phyloP scores from a whole-genome alignment of 2,329 filamentous ascomycete genomes.

The Onygena corvina region DNA sequence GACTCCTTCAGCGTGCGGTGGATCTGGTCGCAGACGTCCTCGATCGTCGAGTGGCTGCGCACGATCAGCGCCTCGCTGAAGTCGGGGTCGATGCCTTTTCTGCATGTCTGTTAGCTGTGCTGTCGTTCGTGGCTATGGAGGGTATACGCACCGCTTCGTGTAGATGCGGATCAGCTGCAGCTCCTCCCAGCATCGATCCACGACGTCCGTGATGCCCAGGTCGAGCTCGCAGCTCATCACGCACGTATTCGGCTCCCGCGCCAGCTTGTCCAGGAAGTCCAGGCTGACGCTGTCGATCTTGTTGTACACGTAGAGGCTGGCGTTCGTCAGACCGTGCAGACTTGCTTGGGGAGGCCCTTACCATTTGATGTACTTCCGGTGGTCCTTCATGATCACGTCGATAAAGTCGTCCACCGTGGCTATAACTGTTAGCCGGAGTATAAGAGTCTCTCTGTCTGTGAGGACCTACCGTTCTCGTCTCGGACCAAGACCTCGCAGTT shows the following conservation, averaged over 20 bases:
- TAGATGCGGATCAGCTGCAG: slow-evolving; percentile 82
- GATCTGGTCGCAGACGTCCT: slow-evolving; percentile 93
- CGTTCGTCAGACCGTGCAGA: background rate
- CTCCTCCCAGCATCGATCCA: slow-evolving; percentile 92
- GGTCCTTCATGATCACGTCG: slow-evolving; percentile 98
- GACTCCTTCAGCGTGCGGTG: slow-evolving; percentile 93
- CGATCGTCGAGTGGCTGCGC: slow-evolving; percentile 71
- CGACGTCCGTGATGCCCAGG: slow-evolving; percentile 81
- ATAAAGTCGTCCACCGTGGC: slow-evolving; percentile 97
- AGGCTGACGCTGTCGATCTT: slow-evolving; percentile 94
- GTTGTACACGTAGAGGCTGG: slow-evolving; percentile 92
- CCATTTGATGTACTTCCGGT: slow-evolving; percentile 89
- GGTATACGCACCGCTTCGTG: slow-evolving; percentile 55
- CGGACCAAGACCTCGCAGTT: slow-evolving; percentile 94
- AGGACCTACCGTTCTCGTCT: slow-evolving; percentile 60
- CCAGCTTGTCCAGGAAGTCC: slow-evolving; percentile 83
- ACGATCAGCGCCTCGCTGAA: slow-evolving; percentile 91
- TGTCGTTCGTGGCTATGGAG: background rate
- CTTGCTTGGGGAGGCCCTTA: slow-evolving; percentile 18
- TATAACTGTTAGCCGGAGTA: slow-evolving; percentile 21
- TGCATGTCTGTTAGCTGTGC: slow-evolving; percentile 22
- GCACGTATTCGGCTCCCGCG: slow-evolving; percentile 81
- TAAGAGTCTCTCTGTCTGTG: background rate
- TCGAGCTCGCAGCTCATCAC: slow-evolving; percentile 98
- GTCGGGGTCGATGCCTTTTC: slow-evolving; percentile 80